Percentiles rank a stretch among this genome's conserved stretches.
phyloP scores from a whole-genome alignment of 768 basidiomycete species.

The Pisolithus microcarpus region DNA sequence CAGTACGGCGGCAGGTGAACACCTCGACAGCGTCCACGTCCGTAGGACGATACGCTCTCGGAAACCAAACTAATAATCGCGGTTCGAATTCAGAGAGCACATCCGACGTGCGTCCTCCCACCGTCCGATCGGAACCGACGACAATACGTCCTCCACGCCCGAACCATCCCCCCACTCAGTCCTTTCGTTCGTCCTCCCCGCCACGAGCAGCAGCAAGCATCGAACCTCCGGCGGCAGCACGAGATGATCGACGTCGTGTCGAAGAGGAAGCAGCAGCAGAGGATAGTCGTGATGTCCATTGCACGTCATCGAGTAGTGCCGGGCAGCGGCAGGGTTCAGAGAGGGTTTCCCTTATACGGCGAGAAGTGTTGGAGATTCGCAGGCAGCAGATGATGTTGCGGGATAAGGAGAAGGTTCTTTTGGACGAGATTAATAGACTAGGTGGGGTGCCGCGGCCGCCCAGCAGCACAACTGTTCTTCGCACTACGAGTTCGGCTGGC shows the following conservation, averaged over 20 bases:
- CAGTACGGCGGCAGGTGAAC: constrained; percentile 12
- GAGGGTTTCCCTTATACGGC: constrained; percentile 10
- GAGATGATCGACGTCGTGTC: too few relatives aligned
- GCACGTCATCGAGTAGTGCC: neutral
- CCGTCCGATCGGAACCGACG: too few relatives aligned
- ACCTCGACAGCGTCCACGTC: neutral
- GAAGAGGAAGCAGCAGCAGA: neutral
- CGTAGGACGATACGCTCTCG: neutral
- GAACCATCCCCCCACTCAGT: too few relatives aligned
- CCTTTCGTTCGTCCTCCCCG: too few relatives aligned
- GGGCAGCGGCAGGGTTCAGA: neutral
- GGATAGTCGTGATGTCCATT: neutral
- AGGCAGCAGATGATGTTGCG: constrained; percentile 16
- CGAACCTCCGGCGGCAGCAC: too few relatives aligned
- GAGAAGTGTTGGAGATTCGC: constrained; percentile 25
- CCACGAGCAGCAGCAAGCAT: too few relatives aligned
- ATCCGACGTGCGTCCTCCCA: neutral
- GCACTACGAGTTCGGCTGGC: neutral
- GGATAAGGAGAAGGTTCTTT: constrained; percentile 17
- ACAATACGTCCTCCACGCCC: too few relatives aligned
- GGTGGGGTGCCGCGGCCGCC: constrained; percentile 5
- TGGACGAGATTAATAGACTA: constrained; percentile 17
- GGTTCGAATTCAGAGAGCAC: neutral
- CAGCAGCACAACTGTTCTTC: neutral
- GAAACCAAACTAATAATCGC: neutral